These are phyloP conservation scores for Penicillium corylophilum DNA, from an alignment of 2,329 filamentous ascomycete species.

Conservation along the genomic window DNA sequence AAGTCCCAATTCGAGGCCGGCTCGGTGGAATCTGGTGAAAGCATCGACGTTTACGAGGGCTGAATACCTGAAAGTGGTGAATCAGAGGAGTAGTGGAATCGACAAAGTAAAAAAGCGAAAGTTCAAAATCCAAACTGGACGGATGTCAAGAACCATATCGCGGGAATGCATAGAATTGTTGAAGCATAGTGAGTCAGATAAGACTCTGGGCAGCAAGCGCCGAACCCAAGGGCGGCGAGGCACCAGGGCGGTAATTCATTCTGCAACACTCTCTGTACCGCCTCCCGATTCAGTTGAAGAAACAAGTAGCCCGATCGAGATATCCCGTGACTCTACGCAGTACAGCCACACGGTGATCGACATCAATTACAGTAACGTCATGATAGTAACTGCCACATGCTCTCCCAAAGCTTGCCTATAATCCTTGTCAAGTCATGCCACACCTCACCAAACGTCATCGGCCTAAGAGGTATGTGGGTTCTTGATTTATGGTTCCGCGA, in stretches of 20 bases:
- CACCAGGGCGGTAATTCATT: slow-evolving; percentile 2
- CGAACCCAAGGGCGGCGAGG: slow-evolving; percentile 5
- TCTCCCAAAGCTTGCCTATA: background rate
- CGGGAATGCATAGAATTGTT: background rate
- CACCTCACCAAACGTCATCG: background rate
- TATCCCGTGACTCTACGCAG: background rate
- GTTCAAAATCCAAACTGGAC: background rate
- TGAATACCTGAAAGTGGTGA: background rate
- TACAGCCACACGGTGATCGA: background rate
- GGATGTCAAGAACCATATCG: slow-evolving; percentile 5
- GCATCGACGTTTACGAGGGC: slow-evolving; percentile 29
- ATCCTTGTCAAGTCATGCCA: background rate
- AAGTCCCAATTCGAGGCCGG: slow-evolving; percentile 46
- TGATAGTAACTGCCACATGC: background rate
- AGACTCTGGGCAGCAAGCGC: slow-evolving; percentile 3
- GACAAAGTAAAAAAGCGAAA: background rate
- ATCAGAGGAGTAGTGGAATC: background rate
- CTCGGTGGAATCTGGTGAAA: slow-evolving; percentile 20
- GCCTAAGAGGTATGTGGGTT: background rate
- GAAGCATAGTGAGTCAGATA: slow-evolving; percentile 13
- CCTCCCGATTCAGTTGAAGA: background rate
- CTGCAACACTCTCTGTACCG: slow-evolving; percentile 1
- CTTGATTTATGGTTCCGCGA: slow-evolving; percentile 5
- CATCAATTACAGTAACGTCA: background rate
- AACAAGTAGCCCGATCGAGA: background rate